Percentiles rank a stretch among this genome's conserved stretches.
Conservation (phyloP, 1,284 basidiomycete species). For the Cryptococcus depauperatus region DNA sequence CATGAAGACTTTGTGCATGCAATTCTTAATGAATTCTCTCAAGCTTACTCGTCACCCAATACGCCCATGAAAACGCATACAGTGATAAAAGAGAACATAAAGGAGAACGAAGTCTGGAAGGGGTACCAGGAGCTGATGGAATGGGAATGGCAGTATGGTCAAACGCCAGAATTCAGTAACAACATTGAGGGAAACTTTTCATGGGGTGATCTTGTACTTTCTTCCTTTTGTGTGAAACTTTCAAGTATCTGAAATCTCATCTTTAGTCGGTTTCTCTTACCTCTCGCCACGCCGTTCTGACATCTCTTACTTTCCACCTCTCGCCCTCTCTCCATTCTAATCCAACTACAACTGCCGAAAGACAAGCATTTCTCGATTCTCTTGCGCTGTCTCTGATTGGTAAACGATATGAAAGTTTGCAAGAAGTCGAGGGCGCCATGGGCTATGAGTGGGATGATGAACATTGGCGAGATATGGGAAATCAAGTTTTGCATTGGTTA, state of each 20-base stretch:
- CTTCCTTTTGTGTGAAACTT: slow-evolving; percentile 22
- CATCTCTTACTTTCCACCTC: slow-evolving; percentile 30
- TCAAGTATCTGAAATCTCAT: neutral
- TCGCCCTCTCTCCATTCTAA: slow-evolving; percentile 8
- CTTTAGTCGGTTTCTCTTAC: slow-evolving; percentile 42
- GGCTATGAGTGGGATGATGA: slow-evolving; percentile 14
- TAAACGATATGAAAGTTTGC: slow-evolving; percentile 40
- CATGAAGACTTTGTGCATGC: slow-evolving; percentile 67
- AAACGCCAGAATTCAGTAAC: slow-evolving; percentile 82
- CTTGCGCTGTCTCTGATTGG: slow-evolving; percentile 36
- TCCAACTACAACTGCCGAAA: slow-evolving; percentile 4
- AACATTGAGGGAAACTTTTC: slow-evolving; percentile 27
- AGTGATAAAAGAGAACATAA: slow-evolving; percentile 23
- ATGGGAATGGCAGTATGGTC: slow-evolving; percentile 91
- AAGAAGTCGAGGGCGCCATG: slow-evolving; percentile 25
- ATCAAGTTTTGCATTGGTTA: slow-evolving; percentile 41
- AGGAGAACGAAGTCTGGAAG: slow-evolving; percentile 50
- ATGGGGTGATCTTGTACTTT: slow-evolving; percentile 42
- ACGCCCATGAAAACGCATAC: slow-evolving; percentile 9
- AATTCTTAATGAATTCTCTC: slow-evolving; percentile 62
- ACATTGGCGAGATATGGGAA: slow-evolving; percentile 14
- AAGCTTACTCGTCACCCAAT: slow-evolving; percentile 51
- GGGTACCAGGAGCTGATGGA: slow-evolving; percentile 61
- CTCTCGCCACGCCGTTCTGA: slow-evolving; percentile 48
- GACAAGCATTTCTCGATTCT: slow-evolving; percentile 26